Base-by-base conservation (phyloP, 306 rosid species). In the Corylus americana region DNA sequence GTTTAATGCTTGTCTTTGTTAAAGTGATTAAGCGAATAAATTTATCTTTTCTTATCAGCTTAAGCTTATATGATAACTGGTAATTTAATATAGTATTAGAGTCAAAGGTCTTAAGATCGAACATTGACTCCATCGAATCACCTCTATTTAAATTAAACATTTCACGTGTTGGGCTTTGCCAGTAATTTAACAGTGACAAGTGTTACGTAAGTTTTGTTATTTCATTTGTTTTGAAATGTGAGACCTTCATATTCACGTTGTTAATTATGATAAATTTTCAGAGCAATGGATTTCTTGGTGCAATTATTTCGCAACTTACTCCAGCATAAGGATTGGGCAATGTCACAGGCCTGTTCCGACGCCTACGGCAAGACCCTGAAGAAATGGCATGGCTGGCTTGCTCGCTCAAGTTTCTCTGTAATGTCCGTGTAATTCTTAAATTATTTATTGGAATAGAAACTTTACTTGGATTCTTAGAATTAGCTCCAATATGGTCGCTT, bases 361-460 rank as follows among this genome's bases (percentile, higher is more conserved):
- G 80, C 99, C 82, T 96, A 96, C 51, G 85, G 83, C 85, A 89
- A 91, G 88, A 96, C 97, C 81, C 89, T 93, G 79, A 96, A 93
- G 87, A 89, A 93, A 86, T 96, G 91, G 92, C 99, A 96, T 75
- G 99, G 99, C 79, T 96, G 99, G 99, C 89, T 96, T 62, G 97
- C 99, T 66, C 90, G 97, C 76, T 91, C 99, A 81, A 90, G 88
- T 86, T 93, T 96, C 97, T 75, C 90, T 74, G 99, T 96, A 95
- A 89, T 79, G 78, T 80, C 85, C 78, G 61, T 80, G 49, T 70
- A 74, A 76, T 78, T 42, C 78, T 71, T 55, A 59, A 85, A 63
- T 72, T 77, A 77, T 72, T 50, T 69, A 79, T 42, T 27, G 31
- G 42, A 77, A 79, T 8, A 31, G 18, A 79, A n/a, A 31, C 71